Base-by-base conservation (phyloP, 2,329 filamentous ascomycete species). In the Monosporascus ibericus region DNA sequence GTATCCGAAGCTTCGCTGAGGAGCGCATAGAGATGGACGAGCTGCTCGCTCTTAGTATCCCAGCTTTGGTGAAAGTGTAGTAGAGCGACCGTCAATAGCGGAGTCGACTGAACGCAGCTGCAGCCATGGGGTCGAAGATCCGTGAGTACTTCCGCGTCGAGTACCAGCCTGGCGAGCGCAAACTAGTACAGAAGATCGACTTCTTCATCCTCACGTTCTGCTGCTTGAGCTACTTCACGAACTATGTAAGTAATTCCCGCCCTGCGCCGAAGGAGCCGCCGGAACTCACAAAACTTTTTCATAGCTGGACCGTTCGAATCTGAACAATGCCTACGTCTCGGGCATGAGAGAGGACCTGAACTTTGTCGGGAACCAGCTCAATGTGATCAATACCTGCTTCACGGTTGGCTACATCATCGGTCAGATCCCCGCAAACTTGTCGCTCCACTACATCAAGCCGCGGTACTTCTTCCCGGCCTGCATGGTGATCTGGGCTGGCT, bases 171-270 rank as follows among this genome's bases (percentile, higher is more conserved):
- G 64, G 64, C 15, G 74, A 76, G 58, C 65, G 67, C 34, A 72
- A 70, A 53, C 66, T 84, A 30, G 68, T 85, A 6, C 74, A 72
- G 40, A 84, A 81, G 68, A 79, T 84, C 47, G 82, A 85, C 62
- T 84, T 84, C 60, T 85, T 84, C 67, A 84, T 85, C 58, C 65
- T 85, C 44, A 82, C 78, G 0, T 85, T 85, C 60, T 85, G 82
- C 65, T 85, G 81, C 60, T 61, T 85, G 48, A 77, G 73, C 58
- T 81, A 80, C 60, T 76, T 81, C 51, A 69, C 77, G 58, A 80
- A 80, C 60, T 80, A 80, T 56, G 76, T 78, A 59, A 37, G 75
- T 58, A 20, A 17, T 39, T 9, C 18, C 36, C 38, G 17, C 34
- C 27, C 25, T 9, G 15, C 25, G 22, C 24, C 40, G 47, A 25